phyloP scores from a whole-genome alignment of 2,329 filamentous ascomycete genomes.

The Knufia petricola region DNA sequence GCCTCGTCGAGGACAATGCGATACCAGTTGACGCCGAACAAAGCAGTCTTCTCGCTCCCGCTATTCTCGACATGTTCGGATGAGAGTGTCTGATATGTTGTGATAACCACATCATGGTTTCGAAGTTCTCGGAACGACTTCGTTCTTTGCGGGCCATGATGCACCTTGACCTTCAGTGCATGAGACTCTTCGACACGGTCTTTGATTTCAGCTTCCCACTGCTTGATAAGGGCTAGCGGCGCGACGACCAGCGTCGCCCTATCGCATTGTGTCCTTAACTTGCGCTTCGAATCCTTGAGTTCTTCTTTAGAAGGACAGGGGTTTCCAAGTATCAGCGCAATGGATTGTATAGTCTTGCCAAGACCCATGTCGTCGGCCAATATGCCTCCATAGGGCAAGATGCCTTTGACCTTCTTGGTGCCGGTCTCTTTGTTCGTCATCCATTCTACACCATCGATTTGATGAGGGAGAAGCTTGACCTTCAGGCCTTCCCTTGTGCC shows the following conservation, averaged over 20 bases:
- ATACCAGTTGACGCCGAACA: conserved; percentile 91
- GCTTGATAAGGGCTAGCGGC: conserved; percentile 84
- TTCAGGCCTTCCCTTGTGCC: conserved; percentile 68
- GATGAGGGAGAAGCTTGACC: conserved; percentile 83
- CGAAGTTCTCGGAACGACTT: conserved; percentile 69
- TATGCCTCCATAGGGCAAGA: conserved; percentile 83
- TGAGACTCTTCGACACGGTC: conserved; percentile 65
- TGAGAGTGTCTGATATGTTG: conserved; percentile 89
- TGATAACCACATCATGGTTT: conserved; percentile 88
- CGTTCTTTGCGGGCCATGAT: conserved; percentile 78
- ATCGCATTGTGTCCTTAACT: conserved; percentile 57
- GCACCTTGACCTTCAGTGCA: conserved; percentile 70
- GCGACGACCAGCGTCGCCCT: conserved; percentile 86
- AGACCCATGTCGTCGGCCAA: conserved; percentile 93
- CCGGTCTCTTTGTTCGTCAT: conserved; percentile 90
- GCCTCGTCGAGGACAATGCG: conserved; percentile 92
- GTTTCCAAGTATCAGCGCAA: conserved; percentile 79
- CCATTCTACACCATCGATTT: conserved; percentile 89
- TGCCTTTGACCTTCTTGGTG: conserved; percentile 65
- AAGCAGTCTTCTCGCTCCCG: conserved; percentile 60
- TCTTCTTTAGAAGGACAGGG: conserved; percentile 51
- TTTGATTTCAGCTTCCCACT: conserved; percentile 91
- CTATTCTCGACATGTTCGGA: conserved; percentile 69
- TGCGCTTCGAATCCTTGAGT: conserved; percentile 44
- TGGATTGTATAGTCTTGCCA: conserved; percentile 90